phyloP scores from a whole-genome alignment of 768 basidiomycete species.

The Mycena capillaripes region DNA sequence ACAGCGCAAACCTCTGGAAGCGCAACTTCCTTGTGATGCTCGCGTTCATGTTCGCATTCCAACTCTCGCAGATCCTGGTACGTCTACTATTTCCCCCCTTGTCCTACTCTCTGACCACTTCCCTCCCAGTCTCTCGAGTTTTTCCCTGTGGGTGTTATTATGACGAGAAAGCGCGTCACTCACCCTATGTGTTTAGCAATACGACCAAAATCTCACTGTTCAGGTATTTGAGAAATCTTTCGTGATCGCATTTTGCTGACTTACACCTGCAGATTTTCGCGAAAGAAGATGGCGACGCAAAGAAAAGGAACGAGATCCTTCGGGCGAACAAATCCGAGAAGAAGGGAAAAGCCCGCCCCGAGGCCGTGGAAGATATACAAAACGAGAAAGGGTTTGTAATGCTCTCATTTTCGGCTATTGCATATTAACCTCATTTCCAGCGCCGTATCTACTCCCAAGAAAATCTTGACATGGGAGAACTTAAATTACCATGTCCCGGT shows the following conservation, averaged over 20 bases:
- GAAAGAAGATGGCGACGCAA: slow-evolving; percentile 68
- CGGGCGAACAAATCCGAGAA: slow-evolving; percentile 65
- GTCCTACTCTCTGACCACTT: background rate
- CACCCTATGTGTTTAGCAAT: slow-evolving; percentile 56
- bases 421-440: slow-evolving; percentile 11
- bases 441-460: slow-evolving; percentile 49
- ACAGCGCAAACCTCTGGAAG: slow-evolving; percentile 70
- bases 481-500: slow-evolving; percentile 85
- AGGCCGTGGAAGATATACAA: slow-evolving; percentile 33
- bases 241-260: too few species aligned
- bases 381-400: slow-evolving; percentile 24
- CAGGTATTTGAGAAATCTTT: too few species aligned
- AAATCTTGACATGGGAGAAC: slow-evolving; percentile 86
- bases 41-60: slow-evolving; percentile 79
- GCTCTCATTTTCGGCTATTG: background rate
- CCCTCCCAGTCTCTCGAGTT: slow-evolving; percentile 63
- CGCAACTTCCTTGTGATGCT: slow-evolving; percentile 79
- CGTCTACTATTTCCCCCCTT: background rate
- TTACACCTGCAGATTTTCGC: too few species aligned
- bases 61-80: slow-evolving; percentile 74
- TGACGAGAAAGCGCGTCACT: background rate
- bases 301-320: slow-evolving; percentile 66
- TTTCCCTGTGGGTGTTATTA: slow-evolving; percentile 62
- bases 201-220: slow-evolving; percentile 61
- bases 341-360: slow-evolving; percentile 43